These are phyloP conservation scores for Fusarium sp. DNA, from an alignment of 2,329 filamentous ascomycete genomes.

Conservation along the genomic window DNA sequence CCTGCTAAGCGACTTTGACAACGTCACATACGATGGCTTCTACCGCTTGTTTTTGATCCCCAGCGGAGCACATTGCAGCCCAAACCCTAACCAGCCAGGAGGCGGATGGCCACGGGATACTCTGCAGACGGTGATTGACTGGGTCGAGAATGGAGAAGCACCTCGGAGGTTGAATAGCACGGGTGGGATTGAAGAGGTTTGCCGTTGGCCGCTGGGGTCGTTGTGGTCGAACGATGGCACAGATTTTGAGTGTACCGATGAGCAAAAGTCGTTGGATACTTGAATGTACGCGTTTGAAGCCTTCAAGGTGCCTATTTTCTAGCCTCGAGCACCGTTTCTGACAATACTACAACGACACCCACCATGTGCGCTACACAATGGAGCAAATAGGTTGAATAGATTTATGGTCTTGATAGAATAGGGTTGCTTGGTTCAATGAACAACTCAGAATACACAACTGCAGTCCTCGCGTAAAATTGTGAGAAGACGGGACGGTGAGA, in stretches of 20 bases:
- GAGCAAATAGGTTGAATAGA: too few species aligned
- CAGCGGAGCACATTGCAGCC: slow-evolving; percentile 63
- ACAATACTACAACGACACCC: too few species aligned
- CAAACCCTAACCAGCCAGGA: slow-evolving; percentile 56
- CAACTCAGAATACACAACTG: background rate
- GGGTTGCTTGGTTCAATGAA: too few species aligned
- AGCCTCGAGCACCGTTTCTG: background rate
- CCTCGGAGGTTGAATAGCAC: slow-evolving; percentile 33
- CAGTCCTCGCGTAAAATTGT: background rate
- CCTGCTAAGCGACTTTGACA: slow-evolving; percentile 56
- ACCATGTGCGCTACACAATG: too few species aligned
- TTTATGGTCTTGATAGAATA: too few species aligned
- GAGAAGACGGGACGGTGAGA: background rate
- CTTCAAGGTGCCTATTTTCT: slow-evolving; percentile 24
- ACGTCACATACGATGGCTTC: slow-evolving; percentile 68
- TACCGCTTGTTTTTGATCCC: slow-evolving; percentile 68
- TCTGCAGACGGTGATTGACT: slow-evolving; percentile 78
- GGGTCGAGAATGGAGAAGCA: slow-evolving; percentile 66
- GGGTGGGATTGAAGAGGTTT: slow-evolving; percentile 48
- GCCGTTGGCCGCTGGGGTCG: slow-evolving; percentile 50
- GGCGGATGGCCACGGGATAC: slow-evolving; percentile 67
- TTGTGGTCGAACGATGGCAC: slow-evolving; percentile 12
- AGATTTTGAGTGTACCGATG: slow-evolving; percentile 17
- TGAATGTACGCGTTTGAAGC: slow-evolving; percentile 29
- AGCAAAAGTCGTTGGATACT: slow-evolving; percentile 24